Percentiles rank a stretch among this genome's conserved stretches.
These are phyloP conservation scores for Phytophthora cactorum DNA, from an alignment of 352 stramenopile genomes.

Conservation along the genomic window DNA sequence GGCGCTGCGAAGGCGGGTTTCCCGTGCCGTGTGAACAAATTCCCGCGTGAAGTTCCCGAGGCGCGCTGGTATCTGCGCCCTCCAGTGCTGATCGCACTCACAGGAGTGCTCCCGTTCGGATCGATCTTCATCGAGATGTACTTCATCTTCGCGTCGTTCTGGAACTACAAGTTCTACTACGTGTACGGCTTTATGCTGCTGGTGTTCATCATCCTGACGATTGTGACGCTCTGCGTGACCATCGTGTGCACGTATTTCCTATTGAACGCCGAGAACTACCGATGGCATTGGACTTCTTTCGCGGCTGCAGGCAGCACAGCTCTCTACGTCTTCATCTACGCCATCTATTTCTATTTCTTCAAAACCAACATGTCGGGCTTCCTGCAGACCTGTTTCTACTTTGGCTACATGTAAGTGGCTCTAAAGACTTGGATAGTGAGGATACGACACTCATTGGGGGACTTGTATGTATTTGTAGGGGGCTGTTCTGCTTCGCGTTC, in stretches of 20 bases:
- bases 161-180: conserved; percentile 99
- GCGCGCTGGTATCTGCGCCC: conserved; percentile 84
- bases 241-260: conserved; percentile 99
- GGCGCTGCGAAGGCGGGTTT: conserved; percentile 88
- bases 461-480: conserved; percentile 47
- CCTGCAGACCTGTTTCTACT: conserved; percentile 99
- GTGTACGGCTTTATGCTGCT: conserved; percentile 99
- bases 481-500: conserved; percentile 92
- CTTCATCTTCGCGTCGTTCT: conserved; percentile 99
- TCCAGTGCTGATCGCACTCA: conserved; percentile 93
- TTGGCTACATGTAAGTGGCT: conserved; percentile 96
- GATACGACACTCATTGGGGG: conserved; percentile 5
- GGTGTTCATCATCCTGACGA: conserved; percentile 97
- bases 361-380: conserved; percentile 99
- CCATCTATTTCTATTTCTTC: conserved; percentile 99
- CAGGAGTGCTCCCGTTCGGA: conserved; percentile 98
- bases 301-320: conserved; percentile 93
- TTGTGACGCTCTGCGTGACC: conserved; percentile 98
- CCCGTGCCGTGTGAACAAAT: conserved; percentile 96
- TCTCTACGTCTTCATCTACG: conserved; percentile 99
- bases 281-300: conserved; percentile 99
- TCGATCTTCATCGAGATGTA: conserved; percentile 99
- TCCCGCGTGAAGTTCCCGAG: conserved; percentile 90
- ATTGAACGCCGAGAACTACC: conserved; percentile 99
- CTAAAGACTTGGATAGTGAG: neutral